Evolutionary conservation across 2,329 filamentous ascomycete genomes (phyloP), one percentile per base, ranked within the genome.

Genomic region (Zymoseptoria brevis): DNA sequence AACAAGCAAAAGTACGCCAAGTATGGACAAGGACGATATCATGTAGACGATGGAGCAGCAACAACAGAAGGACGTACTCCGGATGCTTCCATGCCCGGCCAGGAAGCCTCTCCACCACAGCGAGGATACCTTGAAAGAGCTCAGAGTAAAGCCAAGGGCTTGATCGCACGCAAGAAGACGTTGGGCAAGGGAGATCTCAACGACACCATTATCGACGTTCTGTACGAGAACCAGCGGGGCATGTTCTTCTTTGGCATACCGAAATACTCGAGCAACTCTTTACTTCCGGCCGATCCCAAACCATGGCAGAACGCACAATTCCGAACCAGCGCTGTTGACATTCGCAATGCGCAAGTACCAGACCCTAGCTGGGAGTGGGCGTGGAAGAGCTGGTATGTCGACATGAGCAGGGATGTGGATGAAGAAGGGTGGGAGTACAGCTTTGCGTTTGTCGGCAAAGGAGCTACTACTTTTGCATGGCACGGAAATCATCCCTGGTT

Each of bases 361-460:
- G 94, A 99, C 71, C 94, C 94, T 5, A 90, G 87, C 62, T 99
- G 94, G 94, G 86, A 90, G 71, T 99, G 94, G 94, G 85, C 80
- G 8, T 88, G 85, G 85, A 82, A 81, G 70, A 81, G 80, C 49
- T 88, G 85, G 85, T 87, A 87, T 70, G 85, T 87, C 29, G 85
- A 88, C 77, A 90, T 82, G 90, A 93, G 78, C n/a, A 83, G 87
- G 2, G 87, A 88, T 60, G 85, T 89, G 9, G 94, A 97, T 69
- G 87, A 93, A 62, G 89, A 93, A 63, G 94, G 94, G 3, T 99
- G 94, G 94, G 88, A 96, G 72, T 99, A 99, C 75, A 94, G 90
- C 16, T 91, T 96, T 72, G 87, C 89, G 65, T 99, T 97, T 71
- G 63, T 65, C 1, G 71, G 73, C 45, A 73, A 74, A 29, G 62